Evolutionary conservation across 345 rosid species (phyloP).

Genomic region (Linum lewisii): DNA sequence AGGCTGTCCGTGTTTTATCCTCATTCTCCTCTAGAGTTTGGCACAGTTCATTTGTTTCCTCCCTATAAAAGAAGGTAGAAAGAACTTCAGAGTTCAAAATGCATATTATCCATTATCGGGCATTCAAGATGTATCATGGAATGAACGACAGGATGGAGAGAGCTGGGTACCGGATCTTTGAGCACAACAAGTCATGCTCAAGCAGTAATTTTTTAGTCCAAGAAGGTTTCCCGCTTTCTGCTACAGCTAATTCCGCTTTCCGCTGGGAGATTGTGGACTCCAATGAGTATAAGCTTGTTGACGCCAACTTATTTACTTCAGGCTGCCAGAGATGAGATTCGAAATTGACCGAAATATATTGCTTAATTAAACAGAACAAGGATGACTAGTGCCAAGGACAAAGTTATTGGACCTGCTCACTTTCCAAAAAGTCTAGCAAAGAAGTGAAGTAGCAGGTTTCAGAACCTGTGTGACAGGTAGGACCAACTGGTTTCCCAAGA

Average conservation of each 20-base stretch:
- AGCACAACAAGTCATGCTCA: conserved; percentile 46
- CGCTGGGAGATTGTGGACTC: conserved; percentile 62
- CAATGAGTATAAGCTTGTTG: conserved; percentile 50
- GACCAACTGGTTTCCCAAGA: conserved; percentile 87
- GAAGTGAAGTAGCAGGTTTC: conserved; percentile 82
- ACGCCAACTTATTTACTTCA: conserved; percentile 46
- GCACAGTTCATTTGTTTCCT: conserved; percentile 80
- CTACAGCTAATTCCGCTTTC: conserved; percentile 43
- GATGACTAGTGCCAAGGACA: background rate
- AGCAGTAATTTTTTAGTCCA: conserved; percentile 59
- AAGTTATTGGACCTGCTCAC: conserved; percentile 36
- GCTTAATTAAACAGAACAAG: background rate
- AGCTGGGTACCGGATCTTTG: conserved; percentile 53
- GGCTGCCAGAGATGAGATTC: conserved; percentile 67
- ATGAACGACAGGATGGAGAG: background rate
- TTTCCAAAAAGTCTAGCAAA: conserved; percentile 31
- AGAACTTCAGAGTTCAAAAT: background rate
- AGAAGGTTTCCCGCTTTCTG: conserved; percentile 57
- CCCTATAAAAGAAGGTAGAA: conserved; percentile 29
- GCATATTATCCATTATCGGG: background rate
- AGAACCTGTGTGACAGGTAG: conserved; percentile 89
- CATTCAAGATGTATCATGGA: background rate
- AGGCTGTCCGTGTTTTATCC: conserved; percentile 40
- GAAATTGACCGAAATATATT: background rate
- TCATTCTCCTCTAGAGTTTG: conserved; percentile 65